Percentiles rank a stretch among this genome's conserved stretches.
phyloP scores from a whole-genome alignment of 768 basidiomycete species.

The Auriscalpium orientale region DNA sequence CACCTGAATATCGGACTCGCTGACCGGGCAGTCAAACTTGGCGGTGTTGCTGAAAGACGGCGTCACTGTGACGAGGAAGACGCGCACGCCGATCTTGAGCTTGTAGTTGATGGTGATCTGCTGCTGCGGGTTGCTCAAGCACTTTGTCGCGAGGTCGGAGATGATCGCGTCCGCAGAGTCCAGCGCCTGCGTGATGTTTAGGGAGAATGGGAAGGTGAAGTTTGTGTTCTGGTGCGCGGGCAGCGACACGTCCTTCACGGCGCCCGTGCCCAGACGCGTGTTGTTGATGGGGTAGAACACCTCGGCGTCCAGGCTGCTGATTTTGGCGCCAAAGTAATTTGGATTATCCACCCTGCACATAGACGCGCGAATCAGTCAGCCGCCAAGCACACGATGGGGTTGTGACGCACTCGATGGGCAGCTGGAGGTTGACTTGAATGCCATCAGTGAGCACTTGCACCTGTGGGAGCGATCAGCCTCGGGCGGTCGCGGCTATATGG shows the following conservation, averaged over 20 bases:
- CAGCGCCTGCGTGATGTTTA: constrained; percentile 48
- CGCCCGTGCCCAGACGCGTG: constrained; percentile 60
- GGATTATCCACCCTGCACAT: constrained; percentile 66
- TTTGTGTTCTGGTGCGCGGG: constrained; percentile 48
- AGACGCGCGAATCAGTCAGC: constrained; percentile 2
- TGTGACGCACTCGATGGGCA: constrained; percentile 8
- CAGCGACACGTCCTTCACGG: constrained; percentile 33
- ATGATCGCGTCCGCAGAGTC: constrained; percentile 51
- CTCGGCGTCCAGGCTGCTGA: constrained; percentile 57
- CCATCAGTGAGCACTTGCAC: constrained; percentile 4
- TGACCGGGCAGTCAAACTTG: constrained; percentile 51
- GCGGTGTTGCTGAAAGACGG: constrained; percentile 56
- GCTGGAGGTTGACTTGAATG: constrained; percentile 9
- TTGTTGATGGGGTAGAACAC: constrained; percentile 73
- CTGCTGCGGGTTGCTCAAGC: constrained; percentile 33
- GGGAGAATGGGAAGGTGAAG: constrained; percentile 69
- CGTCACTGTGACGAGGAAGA: constrained; percentile 57
- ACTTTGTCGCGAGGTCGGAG: constrained; percentile 54
- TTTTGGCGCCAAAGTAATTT: constrained; percentile 66
- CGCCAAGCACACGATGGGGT: constrained; percentile 4
- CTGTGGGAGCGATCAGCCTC: neutral
- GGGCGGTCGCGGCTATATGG: too few species aligned
- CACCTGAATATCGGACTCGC: neutral
- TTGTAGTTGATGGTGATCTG: constrained; percentile 58
- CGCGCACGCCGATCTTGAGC: constrained; percentile 57